Evolutionary conservation across 2,329 filamentous ascomycete genomes (phyloP), one percentile per base, ranked within the genome.

Genomic region (Tolypocladium guangdongense): DNA sequence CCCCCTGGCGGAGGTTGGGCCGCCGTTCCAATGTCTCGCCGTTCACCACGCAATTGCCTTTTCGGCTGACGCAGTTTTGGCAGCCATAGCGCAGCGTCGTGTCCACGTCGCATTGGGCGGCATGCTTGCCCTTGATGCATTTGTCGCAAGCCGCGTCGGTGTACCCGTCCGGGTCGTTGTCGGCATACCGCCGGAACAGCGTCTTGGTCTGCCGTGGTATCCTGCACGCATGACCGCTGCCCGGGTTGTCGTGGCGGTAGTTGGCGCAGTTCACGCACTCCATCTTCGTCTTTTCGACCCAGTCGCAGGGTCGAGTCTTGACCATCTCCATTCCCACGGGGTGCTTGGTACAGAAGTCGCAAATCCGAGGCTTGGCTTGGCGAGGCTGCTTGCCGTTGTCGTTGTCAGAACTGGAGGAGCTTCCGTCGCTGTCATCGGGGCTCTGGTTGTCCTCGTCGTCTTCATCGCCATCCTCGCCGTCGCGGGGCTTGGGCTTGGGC

Each of bases 191-290:
- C 38, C 55, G 55, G 30, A 46, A 59, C 6, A 56, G 39, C 3
- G 24, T 0, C 2, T 55, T 49, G 1, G 22, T 35, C 24, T 51
- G 49, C 3, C 52, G 33, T 7, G 33, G 46, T 1, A 59, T 41
- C 16, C 51, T 32, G 55, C 62, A 64, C 7, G 8, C 43, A 49
- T 59, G 55, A 0, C 50, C 20, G 11, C 18, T 18, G 27, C 33
- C 45, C 1, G 55, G 51, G 38, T 55, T 38, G 6, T 30, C 16
- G 14, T 52, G 55, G 12, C 62, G 56, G 39, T 60, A 33, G 51
- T 65, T 58, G 43, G 63, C 57, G 49, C 63, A 65, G 56, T 61
- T 64, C 37, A 52, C 54, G 53, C 63, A 65, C 37, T 64, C 63
- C 6, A 62, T n/a, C 8, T 52, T 52, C 1, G 43, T 50, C 8